A percentile compares a stretch with the other conserved stretches of the same genome.
Conservation (phyloP, 2,329 filamentous ascomycete genomes). For the Ceratocystis eucalypticola region DNA sequence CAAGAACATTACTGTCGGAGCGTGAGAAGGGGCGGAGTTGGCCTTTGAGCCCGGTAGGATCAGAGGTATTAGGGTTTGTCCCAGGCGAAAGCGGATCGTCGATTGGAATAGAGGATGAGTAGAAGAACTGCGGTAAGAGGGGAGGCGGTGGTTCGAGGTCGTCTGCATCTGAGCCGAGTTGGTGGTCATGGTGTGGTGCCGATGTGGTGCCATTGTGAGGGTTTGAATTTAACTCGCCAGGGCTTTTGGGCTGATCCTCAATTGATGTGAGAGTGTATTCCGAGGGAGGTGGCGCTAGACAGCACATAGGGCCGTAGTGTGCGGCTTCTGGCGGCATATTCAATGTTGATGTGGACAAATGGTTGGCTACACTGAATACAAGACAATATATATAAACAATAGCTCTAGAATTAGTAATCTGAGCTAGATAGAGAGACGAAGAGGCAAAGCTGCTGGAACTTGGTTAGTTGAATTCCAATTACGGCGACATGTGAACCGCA, state of each 20-base stretch:
- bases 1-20: conserved; percentile 66
- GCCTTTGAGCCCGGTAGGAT: conserved; percentile 38
- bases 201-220: neutral
- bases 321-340: conserved; percentile 4
- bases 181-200: neutral
- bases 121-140: conserved; percentile 66
- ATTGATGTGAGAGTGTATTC: neutral
- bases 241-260: neutral
- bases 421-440: no score
- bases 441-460: no score
- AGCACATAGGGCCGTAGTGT: conserved; percentile 39
- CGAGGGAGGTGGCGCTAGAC: conserved; percentile 31
- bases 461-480: no score
- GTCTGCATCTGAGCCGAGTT: conserved; percentile 27
- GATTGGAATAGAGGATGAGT: conserved; percentile 66
- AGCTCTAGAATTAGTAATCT: neutral
- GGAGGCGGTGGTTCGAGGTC: conserved; percentile 39
- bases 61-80: conserved; percentile 33
- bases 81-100: conserved; percentile 71
- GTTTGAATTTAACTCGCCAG: neutral
- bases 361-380: neutral
- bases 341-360: neutral
- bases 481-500: no score
- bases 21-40: conserved; percentile 64
- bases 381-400: neutral